Conservation (phyloP, 192 early-diverging fungal species). For the Coemansia sp. region DNA sequence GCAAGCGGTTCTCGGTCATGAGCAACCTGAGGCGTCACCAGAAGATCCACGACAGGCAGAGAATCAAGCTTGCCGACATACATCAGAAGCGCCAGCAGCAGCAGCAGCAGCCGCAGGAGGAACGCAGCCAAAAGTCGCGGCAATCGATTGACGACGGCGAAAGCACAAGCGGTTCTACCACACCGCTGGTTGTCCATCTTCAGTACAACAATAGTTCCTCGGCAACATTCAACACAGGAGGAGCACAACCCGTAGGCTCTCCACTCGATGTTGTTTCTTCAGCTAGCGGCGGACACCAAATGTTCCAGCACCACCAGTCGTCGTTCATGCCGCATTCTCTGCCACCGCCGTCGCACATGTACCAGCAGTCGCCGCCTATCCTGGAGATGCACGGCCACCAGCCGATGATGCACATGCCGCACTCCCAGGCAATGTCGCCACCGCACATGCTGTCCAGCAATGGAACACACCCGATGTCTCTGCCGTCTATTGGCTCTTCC, state of each 20-base stretch:
- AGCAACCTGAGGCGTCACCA: constrained; percentile 70
- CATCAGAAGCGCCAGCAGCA: constrained; percentile 42
- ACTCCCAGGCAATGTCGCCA: background rate
- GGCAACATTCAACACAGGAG: background rate
- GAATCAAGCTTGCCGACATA: constrained; percentile 39
- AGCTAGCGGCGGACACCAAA: constrained; percentile 12
- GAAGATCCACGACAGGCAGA: constrained; percentile 60
- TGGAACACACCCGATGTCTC: background rate
- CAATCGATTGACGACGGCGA: constrained; percentile 13
- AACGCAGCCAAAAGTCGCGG: background rate
- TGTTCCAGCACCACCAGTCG: constrained; percentile 30
- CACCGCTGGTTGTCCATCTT: constrained; percentile 41
- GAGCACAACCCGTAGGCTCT: background rate
- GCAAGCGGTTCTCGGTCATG: constrained; percentile 68
- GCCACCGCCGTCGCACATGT: constrained; percentile 1
- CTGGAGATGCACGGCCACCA: constrained; percentile 5
- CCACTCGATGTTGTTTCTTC: background rate
- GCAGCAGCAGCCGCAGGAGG: constrained; percentile 7
- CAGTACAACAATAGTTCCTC: constrained; percentile 4
- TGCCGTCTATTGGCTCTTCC: background rate
- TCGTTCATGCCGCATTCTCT: background rate
- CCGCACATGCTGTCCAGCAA: constrained; percentile 11
- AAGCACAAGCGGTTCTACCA: constrained; percentile 39
- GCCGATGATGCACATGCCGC: constrained; percentile 15
- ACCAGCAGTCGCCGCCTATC: constrained; percentile 13